phyloP scores from a whole-genome alignment of 1,139 yeast species.

The Pichia sp. region DNA sequence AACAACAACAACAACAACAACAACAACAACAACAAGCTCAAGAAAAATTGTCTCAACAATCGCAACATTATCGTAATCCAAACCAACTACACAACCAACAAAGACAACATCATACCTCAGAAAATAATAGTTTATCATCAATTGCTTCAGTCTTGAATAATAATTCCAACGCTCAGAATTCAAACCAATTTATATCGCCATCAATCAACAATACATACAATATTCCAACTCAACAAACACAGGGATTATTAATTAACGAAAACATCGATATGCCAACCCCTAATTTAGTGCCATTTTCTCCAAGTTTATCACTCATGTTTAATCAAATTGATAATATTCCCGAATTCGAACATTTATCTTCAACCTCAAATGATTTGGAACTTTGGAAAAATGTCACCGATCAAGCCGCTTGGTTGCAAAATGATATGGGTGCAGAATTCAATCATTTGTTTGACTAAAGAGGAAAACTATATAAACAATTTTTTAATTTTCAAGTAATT shows the following conservation, averaged over 20 bases:
- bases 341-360: conserved; percentile 22
- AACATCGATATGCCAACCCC: background rate
- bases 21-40: background rate
- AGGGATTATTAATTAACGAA: background rate
- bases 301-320: conserved; percentile 22
- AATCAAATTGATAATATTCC: conserved; percentile 26
- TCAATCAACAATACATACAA: background rate
- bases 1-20: background rate
- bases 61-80: background rate
- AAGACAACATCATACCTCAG: background rate
- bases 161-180: background rate
- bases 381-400: conserved; percentile 70
- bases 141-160: background rate
- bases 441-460: conserved; percentile 8
- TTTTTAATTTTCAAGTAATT: background rate
- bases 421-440: conserved; percentile 14
- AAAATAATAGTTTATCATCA: background rate
- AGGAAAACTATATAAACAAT: background rate
- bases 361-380: conserved; percentile 44
- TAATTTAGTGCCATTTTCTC: conserved; percentile 17
- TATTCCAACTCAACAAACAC: background rate
- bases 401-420: conserved; percentile 63
- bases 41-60: background rate
- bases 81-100: background rate
- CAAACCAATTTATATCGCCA: background rate